A percentile compares a stretch with the other conserved stretches of the same genome.
Evolutionary conservation across 129 eudicot genomes (phyloP).

Genomic region (Helichrysum umbraculigerum): DNA sequence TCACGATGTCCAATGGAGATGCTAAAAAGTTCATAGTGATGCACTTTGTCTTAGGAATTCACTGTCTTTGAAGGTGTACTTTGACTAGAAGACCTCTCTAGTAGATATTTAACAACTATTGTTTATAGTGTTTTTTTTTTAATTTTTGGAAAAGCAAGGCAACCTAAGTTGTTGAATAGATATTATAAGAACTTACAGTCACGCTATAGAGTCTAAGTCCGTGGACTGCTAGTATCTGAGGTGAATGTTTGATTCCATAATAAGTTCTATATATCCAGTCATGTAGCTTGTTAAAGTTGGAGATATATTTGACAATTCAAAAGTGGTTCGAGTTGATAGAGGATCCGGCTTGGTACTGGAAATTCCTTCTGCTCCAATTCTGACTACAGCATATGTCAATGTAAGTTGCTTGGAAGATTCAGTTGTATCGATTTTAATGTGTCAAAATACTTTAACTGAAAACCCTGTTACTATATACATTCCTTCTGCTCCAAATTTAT

Average conservation of each 20-base stretch:
- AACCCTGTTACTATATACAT: too few species aligned
- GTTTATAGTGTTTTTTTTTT: too few species aligned
- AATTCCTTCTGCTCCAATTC: constrained; percentile 68
- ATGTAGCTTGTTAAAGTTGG: constrained; percentile 79
- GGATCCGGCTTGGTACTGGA: constrained; percentile 77
- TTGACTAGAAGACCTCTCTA: neutral
- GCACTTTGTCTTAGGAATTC: neutral
- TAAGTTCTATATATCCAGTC: constrained; percentile 21
- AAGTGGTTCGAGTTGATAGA: constrained; percentile 82
- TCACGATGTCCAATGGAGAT: neutral
- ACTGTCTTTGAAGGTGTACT: too few species aligned
- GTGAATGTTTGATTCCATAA: neutral
- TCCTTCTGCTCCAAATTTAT: too few species aligned
- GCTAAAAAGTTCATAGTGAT: neutral
- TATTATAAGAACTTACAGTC: neutral
- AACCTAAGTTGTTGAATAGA: too few species aligned
- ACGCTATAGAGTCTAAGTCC: neutral
- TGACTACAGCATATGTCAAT: constrained; percentile 85
- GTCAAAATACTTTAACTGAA: too few species aligned
- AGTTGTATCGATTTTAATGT: too few species aligned
- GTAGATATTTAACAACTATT: neutral
- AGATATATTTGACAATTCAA: constrained; percentile 72
- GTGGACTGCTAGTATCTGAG: constrained; percentile 6
- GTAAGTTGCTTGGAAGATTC: constrained; percentile 47
- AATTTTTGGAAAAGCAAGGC: too few species aligned